Base-by-base conservation (phyloP, 2,329 filamentous ascomycete species). In the Chrysoporthe austroafricana region DNA sequence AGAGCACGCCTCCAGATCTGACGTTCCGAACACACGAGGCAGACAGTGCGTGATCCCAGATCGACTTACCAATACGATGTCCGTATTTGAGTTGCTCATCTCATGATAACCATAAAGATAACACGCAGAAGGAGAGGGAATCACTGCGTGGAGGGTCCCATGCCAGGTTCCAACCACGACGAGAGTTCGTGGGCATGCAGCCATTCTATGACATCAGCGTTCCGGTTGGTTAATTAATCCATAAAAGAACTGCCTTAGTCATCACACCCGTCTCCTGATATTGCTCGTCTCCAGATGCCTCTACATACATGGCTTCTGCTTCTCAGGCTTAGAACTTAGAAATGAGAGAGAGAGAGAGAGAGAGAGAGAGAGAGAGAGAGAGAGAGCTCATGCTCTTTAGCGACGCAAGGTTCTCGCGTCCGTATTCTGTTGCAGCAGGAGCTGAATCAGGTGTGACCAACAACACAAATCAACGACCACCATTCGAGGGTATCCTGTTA, bases 1-100 rank as follows among this genome's bases (percentile, higher is more conserved):
- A 26, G 16, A 43, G 13, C 43, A 4, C 8, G 4, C 46, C 11
- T 63, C 50, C 14, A 2, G 14, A 14, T 11, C 43, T 32, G 36
- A 2, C 14, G 5, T 34, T 60, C 9, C 21, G 18, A 26, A 21
- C 14, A 7, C 21, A 52, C 13, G 4, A 4, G 9, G 58, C 14
- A 34, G 36, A n/a, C 14, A 21, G 21, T 11, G 7, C 21, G n/a
- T 56, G 21, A 11, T 11, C 34, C 11, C 21, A 48, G 21, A n/a
- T n/a, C 18, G 26, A 52, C 68, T 61, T 39, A 70, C 68, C 56
- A 70, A 52, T 18, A 70, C 26, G 9, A 70, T 70, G 18, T 70
- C 68, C 36, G 63, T 48, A 34, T 68, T 66, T 39, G 66, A 68
- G 14, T 68, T 70, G 68, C 66, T 68, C 68, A 70, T 70, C 59